Percentiles rank a stretch among this genome's conserved stretches.
phyloP scores from a whole-genome alignment of 345 rosid species.

The Trapa bicornis region DNA sequence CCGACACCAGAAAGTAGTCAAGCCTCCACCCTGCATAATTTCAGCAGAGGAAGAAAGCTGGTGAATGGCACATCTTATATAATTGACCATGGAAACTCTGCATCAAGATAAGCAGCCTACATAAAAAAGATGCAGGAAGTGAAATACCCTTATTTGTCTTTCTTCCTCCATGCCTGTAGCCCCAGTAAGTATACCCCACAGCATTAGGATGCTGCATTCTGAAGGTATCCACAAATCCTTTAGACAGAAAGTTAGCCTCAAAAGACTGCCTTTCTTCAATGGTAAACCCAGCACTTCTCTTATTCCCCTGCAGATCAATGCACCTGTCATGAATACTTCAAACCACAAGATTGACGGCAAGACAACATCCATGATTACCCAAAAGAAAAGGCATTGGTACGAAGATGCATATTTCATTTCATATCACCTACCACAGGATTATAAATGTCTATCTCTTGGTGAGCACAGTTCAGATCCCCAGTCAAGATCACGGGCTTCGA shows the following conservation, averaged over 20 bases:
- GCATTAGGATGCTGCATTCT: constrained; percentile 73
- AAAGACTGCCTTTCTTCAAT: constrained; percentile 78
- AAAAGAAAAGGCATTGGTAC: neutral
- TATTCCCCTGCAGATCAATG: constrained; percentile 52
- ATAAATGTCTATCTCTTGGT: constrained; percentile 75
- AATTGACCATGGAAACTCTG: neutral
- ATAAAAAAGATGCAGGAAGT: neutral
- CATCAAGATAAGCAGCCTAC: neutral
- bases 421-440: constrained; percentile 57
- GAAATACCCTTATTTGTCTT: constrained; percentile 67
- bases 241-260: constrained; percentile 56
- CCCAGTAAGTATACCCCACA: constrained; percentile 94
- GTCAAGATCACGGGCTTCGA: constrained; percentile 89
- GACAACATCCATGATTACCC: neutral
- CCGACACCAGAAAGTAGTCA: constrained; percentile 89
- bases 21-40: constrained; percentile 80
- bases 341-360: neutral
- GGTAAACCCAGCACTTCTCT: constrained; percentile 88
- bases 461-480: constrained; percentile 92
- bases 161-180: constrained; percentile 68
- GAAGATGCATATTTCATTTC: neutral
- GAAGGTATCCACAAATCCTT: constrained; percentile 83
- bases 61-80: neutral
- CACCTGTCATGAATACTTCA: neutral
- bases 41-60: neutral